Evolutionary conservation across 805 yeast species (phyloP), one percentile per base, ranked within the genome.

Genomic region (Starmerella asiatica): DNA sequence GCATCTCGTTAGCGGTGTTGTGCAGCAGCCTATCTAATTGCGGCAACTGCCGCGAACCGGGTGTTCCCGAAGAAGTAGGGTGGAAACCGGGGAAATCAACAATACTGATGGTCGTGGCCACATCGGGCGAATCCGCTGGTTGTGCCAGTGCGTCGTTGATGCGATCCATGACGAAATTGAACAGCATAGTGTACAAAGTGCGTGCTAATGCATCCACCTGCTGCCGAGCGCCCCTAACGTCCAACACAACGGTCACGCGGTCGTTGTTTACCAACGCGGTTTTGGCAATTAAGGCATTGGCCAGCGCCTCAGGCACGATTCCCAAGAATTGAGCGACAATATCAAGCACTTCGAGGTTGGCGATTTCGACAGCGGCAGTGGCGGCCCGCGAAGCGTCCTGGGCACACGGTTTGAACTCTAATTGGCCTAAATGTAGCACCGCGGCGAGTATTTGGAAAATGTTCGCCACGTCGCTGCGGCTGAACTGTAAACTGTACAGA

Each of bases 361-460:
- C 48, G 29, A 60, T 58, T 36, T 60, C 62, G 3, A 59, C 60
- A 2, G 63, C 62, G 11, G 59, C 59, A 2, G 56, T 45, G 12
- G 55, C 51, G 14, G 61, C 54, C 9, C 60, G 62, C 20, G 59
- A 61, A 11, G 56, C 47, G 37, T 56, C 60, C n/a, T 42, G 42
- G 19, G 55, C 51, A 11, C 58, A 52, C 2, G 57, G 44, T 37
- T 53, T 46, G 51, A 63, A 62, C 40, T 54, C 53, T 19, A 63
- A 48, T 50, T 63, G 68, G n/a, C 68, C 68, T 20, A 63, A 49
- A 34, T 63, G 68, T n/a, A 63, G 50, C 15, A 63, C 58, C 3
- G 68, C 68, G 2, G 68, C 68, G 23, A 63, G 49, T n/a, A 70
- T 56, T 43, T 62, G 66, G 46, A 70, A 71, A 15, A 73, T 67